These are phyloP conservation scores for Flammula alnicola DNA, from an alignment of 1,284 basidiomycete species.

Conservation along the genomic window DNA sequence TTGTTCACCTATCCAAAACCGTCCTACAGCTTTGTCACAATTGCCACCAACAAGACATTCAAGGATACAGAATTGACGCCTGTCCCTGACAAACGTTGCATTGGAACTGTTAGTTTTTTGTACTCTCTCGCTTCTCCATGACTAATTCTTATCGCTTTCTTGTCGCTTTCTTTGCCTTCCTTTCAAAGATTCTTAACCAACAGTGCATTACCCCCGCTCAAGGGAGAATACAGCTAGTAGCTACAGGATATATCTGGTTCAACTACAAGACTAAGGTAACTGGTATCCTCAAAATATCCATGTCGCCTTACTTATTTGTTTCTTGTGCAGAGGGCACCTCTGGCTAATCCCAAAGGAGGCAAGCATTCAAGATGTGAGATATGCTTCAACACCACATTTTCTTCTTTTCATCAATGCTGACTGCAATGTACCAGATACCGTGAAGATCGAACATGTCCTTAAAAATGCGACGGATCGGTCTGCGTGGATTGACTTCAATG, in stretches of 20 bases:
- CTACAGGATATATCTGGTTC: constrained; percentile 30
- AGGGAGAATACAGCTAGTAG: constrained; percentile 27
- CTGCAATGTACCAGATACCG: constrained; percentile 17
- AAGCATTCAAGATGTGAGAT: constrained; percentile 27
- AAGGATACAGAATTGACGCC: constrained; percentile 22
- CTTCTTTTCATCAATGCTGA: neutral
- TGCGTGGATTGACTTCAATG: constrained; percentile 28
- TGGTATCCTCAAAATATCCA: neutral
- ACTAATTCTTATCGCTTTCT: neutral
- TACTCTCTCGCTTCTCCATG: too few species aligned
- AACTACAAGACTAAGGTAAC: constrained; percentile 28
- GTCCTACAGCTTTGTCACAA: constrained; percentile 24
- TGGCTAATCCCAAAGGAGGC: constrained; percentile 28
- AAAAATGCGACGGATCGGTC: constrained; percentile 26
- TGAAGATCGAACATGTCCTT: constrained; percentile 30
- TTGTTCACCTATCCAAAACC: constrained; percentile 1
- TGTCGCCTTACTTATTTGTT: neutral
- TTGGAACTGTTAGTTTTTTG: constrained; percentile 28
- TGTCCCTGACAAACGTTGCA: constrained; percentile 25
- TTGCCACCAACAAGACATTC: constrained; percentile 25
- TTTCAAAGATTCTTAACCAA: constrained; percentile 21
- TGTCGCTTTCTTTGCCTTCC: neutral
- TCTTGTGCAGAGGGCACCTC: constrained; percentile 22
- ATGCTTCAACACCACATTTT: neutral
- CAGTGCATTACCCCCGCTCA: constrained; percentile 24